Base-by-base conservation (phyloP, 805 yeast genomes). In the Kodamaea sagamina region DNA sequence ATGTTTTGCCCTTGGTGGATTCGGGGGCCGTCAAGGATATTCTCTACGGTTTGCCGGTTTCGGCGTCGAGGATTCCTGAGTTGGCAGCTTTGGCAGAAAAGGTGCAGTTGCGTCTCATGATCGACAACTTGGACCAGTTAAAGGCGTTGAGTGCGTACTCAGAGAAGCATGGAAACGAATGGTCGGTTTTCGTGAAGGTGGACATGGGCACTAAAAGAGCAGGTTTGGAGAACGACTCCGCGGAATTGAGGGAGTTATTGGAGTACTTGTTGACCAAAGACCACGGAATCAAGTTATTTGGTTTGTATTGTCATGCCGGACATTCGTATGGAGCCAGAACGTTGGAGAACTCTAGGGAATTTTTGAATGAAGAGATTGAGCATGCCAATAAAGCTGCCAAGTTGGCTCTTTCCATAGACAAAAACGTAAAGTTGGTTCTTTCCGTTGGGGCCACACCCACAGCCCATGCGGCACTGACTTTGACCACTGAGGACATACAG, bases 391-490 rank as follows among this genome's bases (percentile, higher is more conserved):
- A 57, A 7, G 92, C 89, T 2, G 77, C 76, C 29, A 48, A 61
- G 44, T 46, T 55, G 27, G 74, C 77, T 1, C 46, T 46, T 24
- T 41, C 49, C 3, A 43, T 73, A 4, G 72, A 72, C 40, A 67
- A 74, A 3, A 37, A 58, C 1, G 48, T 67, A 29, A 51, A 65
- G 13, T 62, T 84, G 21, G 70, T 68, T 5, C 63, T 86, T 2
- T 84, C 92, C 0, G 86, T 85, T 17, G 95, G 95, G 16, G 89
- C 93, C 1, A 84, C 95, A 0, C 93, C 93, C 35, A 86, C 92
- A 0, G 79, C 86, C 4, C 87, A 83, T 55, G 77, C 86, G 0
- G 67, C 81, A 18, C 65, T 65, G 46, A 24, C 46, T 8, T 47
- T 67, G 42, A 42, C 56, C 1, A 28, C 43, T n/a, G 47, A 43